Base-by-base conservation (phyloP, 1,284 basidiomycete species). In the Ceratobasidium papillatum region DNA sequence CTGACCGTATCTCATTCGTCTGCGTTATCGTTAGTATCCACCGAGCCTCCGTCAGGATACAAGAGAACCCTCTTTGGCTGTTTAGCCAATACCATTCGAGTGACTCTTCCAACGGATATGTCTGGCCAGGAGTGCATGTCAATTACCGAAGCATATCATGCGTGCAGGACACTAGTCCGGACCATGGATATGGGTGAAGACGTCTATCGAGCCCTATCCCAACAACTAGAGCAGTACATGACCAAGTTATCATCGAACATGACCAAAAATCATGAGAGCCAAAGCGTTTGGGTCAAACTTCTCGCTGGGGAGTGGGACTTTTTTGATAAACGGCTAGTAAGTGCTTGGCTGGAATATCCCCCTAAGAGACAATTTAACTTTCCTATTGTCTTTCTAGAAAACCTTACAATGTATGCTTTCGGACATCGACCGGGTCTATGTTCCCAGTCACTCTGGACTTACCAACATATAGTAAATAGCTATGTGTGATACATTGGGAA, bases 251-350 rank as follows among this genome's bases (percentile, higher is more conserved):
- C 91, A 9, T 82, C 82, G 5, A 81, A 75, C 14, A 80, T 81
- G 7, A 84, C 91, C 2, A 32, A 72, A 2, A 64, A 77, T 5
- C 69, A 74, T 19, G 77, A 77, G 12, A 61, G 69, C 4, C 79
- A 81, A 34, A 82, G 84, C 34, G 81, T 82, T 4, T 92, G 90
- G 87, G 80, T 92, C 5, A 77, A 78, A 0, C 80, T 82, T 12
- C 88, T 92, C 75, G 87, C 87, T 1, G 80, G 83, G 17, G 79
- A 81, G 0, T 90, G 89, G 78, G 81, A 83, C 25, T 91, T 89
- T 90, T 91, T 90, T 61, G 88, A 91, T 78, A 81, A 80, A 41
- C 85, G 86, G 78, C 84, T 91, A 76, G 90, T 91, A 79, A 81
- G 90, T 82, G 9, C 1, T 14, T 32, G 30, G 11, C 22, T 17